Percentiles rank a stretch among this genome's conserved stretches.
Evolutionary conservation across 768 basidiomycete species (phyloP).

Genomic region (Mycena filopes): DNA sequence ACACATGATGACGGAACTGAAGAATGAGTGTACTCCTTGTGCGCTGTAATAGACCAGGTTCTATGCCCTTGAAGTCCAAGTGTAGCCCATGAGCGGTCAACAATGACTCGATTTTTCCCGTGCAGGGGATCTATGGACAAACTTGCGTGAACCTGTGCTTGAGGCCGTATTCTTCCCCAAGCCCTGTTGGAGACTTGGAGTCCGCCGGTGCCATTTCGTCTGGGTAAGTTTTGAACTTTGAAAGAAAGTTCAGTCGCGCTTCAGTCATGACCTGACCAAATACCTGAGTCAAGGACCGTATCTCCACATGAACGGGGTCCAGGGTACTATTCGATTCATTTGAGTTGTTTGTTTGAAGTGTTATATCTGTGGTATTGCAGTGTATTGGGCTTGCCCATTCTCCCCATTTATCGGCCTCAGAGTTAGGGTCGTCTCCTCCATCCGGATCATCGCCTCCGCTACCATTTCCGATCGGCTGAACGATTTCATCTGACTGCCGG

Average conservation of each 20-base stretch:
- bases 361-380: neutral
- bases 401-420: neutral
- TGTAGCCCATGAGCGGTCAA: neutral
- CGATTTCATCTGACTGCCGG: no score
- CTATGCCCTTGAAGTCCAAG: neutral
- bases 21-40: no score
- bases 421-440: neutral
- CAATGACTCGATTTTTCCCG: neutral
- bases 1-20: no score
- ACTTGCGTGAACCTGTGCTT: neutral
- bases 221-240: conserved; percentile 2
- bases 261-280: neutral
- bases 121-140: no score
- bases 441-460: neutral
- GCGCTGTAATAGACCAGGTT: no score
- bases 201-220: neutral
- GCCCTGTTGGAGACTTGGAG: no score
- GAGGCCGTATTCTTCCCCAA: neutral
- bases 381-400: conserved; percentile 9
- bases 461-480: no score
- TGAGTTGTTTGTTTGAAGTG: neutral
- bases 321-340: no score
- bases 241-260: neutral
- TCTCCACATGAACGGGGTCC: neutral
- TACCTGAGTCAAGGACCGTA: neutral